phyloP scores from a whole-genome alignment of 2,329 filamentous ascomycete genomes.

The Endothia cerciana region DNA sequence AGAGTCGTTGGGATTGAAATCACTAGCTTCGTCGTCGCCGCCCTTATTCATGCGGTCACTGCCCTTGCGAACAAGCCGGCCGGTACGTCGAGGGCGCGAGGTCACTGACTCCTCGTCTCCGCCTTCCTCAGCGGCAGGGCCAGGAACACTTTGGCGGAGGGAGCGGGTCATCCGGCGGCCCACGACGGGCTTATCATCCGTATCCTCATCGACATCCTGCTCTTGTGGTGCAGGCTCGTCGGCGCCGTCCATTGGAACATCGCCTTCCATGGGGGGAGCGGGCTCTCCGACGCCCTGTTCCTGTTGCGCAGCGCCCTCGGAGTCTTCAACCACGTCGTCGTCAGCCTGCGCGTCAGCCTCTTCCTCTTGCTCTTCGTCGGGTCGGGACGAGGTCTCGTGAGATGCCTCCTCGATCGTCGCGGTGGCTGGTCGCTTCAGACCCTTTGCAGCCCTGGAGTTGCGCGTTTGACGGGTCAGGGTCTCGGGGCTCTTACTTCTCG shows the following conservation, averaged over 20 bases:
- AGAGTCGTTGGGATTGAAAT: slow-evolving; percentile 65
- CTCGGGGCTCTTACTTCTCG: slow-evolving; percentile 62
- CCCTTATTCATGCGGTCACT: slow-evolving; percentile 47
- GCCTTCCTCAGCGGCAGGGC: slow-evolving; percentile 35
- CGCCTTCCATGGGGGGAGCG: slow-evolving; percentile 15
- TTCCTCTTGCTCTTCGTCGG: slow-evolving; percentile 34
- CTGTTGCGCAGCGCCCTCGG: slow-evolving; percentile 27
- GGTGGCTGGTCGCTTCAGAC: slow-evolving; percentile 51
- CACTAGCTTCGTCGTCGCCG: slow-evolving; percentile 59
- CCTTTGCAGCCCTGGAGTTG: slow-evolving; percentile 55
- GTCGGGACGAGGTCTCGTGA: slow-evolving; percentile 49
- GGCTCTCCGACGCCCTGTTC: slow-evolving; percentile 33
- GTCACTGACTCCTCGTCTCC: slow-evolving; percentile 31
- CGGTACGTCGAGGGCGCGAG: slow-evolving; percentile 18
- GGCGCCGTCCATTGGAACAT: slow-evolving; percentile 34
- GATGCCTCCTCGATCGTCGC: slow-evolving; percentile 56
- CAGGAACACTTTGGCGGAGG: slow-evolving; percentile 33
- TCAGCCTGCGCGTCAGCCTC: slow-evolving; percentile 36
- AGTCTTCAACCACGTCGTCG: slow-evolving; percentile 31
- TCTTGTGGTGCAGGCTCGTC: slow-evolving; percentile 39
- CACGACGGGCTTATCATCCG: slow-evolving; percentile 38
- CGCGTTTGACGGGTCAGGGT: slow-evolving; percentile 46
- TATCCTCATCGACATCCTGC: slow-evolving; percentile 36
- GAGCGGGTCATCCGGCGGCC: slow-evolving; percentile 27
- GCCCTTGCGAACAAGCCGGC: slow-evolving; percentile 23